Evolutionary conservation across 768 basidiomycete genomes (phyloP), one percentile per base, ranked within the genome.

Genomic region (Boletus pseudo-olivaceus): DNA sequence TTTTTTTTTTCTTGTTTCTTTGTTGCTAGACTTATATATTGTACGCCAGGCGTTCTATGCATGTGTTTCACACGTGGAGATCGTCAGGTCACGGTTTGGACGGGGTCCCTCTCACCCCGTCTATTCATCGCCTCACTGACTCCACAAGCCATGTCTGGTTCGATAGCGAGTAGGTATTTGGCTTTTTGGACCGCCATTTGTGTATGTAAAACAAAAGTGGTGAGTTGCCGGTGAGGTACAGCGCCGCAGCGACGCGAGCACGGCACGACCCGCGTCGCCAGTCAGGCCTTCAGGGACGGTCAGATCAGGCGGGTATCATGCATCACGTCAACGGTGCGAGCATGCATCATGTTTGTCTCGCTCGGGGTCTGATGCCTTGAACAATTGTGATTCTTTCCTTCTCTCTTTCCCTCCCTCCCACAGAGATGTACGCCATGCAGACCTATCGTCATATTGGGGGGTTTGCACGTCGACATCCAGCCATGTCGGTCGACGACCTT

Each of bases 401-500:
- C 37, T 30, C 23, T n/a, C 37, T 34, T 2, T 43, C 3, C 20
- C 19, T 15, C 12, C 19, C 30, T 47, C 41, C 29, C 43, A 48
- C 41, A 29, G 45, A 47, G 56, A n/a, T 23, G 29, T 15, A 7
- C 34, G 26, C 15, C 27, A 63, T 62, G 61, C 54, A 56, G 45
- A 23, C 33, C 17, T 29, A 56, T 53, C 51, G 33, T 44, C 47
- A 38, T 26, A 8, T 34, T 4, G 53, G 46, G 37, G 40, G 40
- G n/a, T 29, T 40, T 33, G 9, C 7, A 5, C 30, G 37, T 43
- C 55, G 61, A 15, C 15, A 60, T 49, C 53, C 60, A 8, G 38
- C 20, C 23, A 37, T 63, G 52, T 49, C 61, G 0, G 37, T 50
- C 23, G 61, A 63, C 14, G 61, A 62, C 20, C 48, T 53, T 0